A percentile compares a stretch with the other conserved stretches of the same genome.
Evolutionary conservation across 2,329 filamentous ascomycete species (phyloP).

Genomic region (Aspergillus versicolor): DNA sequence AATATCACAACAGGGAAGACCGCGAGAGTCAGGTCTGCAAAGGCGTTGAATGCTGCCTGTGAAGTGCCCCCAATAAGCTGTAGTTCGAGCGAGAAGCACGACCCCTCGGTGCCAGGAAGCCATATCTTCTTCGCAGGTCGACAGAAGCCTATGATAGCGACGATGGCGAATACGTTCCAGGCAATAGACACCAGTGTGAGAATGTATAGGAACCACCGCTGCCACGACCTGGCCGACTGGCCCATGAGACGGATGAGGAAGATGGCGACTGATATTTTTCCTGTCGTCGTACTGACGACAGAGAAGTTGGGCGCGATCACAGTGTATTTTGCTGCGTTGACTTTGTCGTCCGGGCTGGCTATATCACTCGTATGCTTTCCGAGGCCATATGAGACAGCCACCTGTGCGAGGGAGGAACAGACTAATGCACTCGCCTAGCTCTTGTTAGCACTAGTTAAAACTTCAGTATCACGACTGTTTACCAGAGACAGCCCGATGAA

Average conservation of each 20-base stretch:
- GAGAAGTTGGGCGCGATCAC: slow-evolving; percentile 17
- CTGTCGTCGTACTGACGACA: slow-evolving; percentile 15
- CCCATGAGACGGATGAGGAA: slow-evolving; percentile 18
- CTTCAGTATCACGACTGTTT: not conserved
- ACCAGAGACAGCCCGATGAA: slow-evolving; percentile 11
- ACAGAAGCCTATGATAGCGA: slow-evolving; percentile 16
- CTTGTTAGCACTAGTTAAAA: not conserved
- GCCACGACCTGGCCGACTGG: slow-evolving; percentile 1
- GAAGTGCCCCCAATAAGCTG: slow-evolving; percentile 13
- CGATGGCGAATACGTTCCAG: slow-evolving; percentile 15
- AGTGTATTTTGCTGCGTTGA: slow-evolving; percentile 15
- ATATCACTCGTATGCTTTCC: slow-evolving; percentile 16
- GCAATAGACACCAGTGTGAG: slow-evolving; percentile 15
- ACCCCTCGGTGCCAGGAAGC: slow-evolving; percentile 9
- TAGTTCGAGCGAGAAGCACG: slow-evolving; percentile 13
- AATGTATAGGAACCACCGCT: slow-evolving; percentile 14
- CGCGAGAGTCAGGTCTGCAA: slow-evolving; percentile 15
- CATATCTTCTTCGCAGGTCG: slow-evolving; percentile 13
- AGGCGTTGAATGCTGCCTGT: slow-evolving; percentile 17
- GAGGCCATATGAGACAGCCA: slow-evolving; percentile 18
- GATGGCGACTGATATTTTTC: slow-evolving; percentile 18
- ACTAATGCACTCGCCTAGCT: slow-evolving; percentile 11
- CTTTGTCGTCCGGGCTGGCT: not conserved
- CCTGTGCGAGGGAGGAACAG: slow-evolving; percentile 12
- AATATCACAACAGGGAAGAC: slow-evolving; percentile 14